A percentile compares a stretch with the other conserved stretches of the same genome.
Conservation (phyloP, 371 early-diverging fungal genomes). For the Actinomortierella wolfii region DNA sequence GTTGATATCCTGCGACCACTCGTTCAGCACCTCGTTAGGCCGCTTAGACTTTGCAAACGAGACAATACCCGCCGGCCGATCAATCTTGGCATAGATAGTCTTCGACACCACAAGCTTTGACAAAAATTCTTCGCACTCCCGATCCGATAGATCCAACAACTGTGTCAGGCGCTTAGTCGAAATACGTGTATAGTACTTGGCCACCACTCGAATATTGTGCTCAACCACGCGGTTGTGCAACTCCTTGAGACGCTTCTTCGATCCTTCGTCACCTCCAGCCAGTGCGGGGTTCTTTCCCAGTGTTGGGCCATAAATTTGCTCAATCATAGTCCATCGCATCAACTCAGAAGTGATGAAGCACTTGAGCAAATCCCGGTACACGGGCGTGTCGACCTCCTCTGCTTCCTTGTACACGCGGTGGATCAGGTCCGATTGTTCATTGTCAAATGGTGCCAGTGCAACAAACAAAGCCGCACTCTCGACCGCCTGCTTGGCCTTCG, state of each 20-base stretch:
- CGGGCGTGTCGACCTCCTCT: conserved; percentile 73
- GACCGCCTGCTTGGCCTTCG: conserved; percentile 80
- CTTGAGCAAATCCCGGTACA: conserved; percentile 79
- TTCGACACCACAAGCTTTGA: conserved; percentile 92
- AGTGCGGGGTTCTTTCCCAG: conserved; percentile 78
- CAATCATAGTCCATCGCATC: conserved; percentile 93
- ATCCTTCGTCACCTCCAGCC: conserved; percentile 71
- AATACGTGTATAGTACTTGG: conserved; percentile 93
- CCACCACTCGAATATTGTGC: conserved; percentile 97
- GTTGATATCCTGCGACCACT: conserved; percentile 92
- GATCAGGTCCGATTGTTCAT: conserved; percentile 94
- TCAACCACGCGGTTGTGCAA: conserved; percentile 95
- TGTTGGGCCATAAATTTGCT: conserved; percentile 79
- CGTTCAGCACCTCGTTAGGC: conserved; percentile 86
- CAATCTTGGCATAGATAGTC: conserved; percentile 94
- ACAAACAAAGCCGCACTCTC: conserved; percentile 84
- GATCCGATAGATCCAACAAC: conserved; percentile 71
- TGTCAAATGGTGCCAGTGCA: conserved; percentile 90
- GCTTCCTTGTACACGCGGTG: conserved; percentile 82
- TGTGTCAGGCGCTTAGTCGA: conserved; percentile 78
- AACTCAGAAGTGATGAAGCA: conserved; percentile 91
- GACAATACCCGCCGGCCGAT: conserved; percentile 90
- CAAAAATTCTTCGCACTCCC: conserved; percentile 89
- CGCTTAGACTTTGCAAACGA: conserved; percentile 85
- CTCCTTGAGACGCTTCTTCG: conserved; percentile 79